These are phyloP conservation scores for Neocallimastix lanati DNA, from an alignment of 192 early-diverging fungal species.

Conservation along the genomic window DNA sequence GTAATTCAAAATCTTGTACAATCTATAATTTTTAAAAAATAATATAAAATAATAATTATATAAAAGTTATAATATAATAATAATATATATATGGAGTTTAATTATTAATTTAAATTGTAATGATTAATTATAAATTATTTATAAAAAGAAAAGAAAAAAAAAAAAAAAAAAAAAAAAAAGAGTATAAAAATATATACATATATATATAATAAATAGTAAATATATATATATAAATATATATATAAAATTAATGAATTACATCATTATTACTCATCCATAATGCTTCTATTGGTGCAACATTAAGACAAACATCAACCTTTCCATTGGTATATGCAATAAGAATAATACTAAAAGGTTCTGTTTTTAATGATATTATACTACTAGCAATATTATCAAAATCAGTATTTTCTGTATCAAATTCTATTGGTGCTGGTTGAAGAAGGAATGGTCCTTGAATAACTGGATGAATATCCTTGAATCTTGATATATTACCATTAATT, in stretches of 20 bases:
- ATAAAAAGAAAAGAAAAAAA: too few species aligned
- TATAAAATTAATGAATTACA: too few species aligned
- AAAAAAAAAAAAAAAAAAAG: background rate
- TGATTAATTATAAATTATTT: too few species aligned
- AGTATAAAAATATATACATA: too few species aligned
- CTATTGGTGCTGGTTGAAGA: constrained; percentile 16
- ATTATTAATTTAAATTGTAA: too few species aligned
- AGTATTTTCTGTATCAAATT: constrained; percentile 1
- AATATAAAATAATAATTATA: background rate
- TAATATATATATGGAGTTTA: background rate
- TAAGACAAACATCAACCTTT: constrained; percentile 39
- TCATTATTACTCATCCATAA: background rate
- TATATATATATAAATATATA: too few species aligned
- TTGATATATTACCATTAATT: background rate
- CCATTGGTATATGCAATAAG: constrained; percentile 39
- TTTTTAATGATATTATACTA: constrained; percentile 23
- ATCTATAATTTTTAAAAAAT: background rate
- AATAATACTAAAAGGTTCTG: constrained; percentile 25
- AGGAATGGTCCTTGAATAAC: constrained; percentile 30
- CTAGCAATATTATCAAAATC: constrained; percentile 2
- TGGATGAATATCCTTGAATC: background rate
- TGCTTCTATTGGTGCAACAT: constrained; percentile 15
- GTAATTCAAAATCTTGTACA: constrained; percentile 11
- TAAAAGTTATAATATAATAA: background rate
- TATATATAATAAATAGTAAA: too few species aligned